A percentile compares a stretch with the other conserved stretches of the same genome.
Conservation (phyloP, 768 basidiomycete genomes). For the Boletellus emodensis region DNA sequence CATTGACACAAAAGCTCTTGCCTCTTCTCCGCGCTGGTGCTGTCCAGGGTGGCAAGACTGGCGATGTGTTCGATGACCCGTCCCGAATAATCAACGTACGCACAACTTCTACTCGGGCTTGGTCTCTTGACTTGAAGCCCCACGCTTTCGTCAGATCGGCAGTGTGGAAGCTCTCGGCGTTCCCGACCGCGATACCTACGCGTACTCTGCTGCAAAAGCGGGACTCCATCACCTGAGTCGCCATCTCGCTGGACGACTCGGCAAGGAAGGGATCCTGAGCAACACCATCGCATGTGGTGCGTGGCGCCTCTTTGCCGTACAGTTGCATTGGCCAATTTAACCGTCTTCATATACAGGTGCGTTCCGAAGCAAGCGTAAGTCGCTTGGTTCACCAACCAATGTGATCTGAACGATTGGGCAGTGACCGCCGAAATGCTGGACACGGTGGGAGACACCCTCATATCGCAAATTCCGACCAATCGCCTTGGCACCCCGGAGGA, state of each 20-base stretch:
- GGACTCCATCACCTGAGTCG: slow-evolving; percentile 50
- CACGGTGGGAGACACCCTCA: slow-evolving; percentile 40
- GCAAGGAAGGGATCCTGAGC: slow-evolving; percentile 52
- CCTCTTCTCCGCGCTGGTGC: slow-evolving; percentile 52
- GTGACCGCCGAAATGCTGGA: slow-evolving; percentile 56
- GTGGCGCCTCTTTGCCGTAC: slow-evolving; percentile 5
- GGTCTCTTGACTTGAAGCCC: not conserved
- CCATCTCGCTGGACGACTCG: slow-evolving; percentile 54
- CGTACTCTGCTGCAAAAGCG: slow-evolving; percentile 64
- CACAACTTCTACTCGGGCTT: not conserved
- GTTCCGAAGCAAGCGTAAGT: slow-evolving; percentile 37
- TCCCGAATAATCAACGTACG: slow-evolving; percentile 58
- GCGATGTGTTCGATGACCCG: slow-evolving; percentile 37
- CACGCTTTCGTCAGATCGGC: slow-evolving; percentile 42
- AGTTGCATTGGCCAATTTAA: not conserved
- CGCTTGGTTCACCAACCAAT: not conserved
- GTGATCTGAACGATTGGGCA: slow-evolving; percentile 15
- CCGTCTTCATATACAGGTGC: slow-evolving; percentile 21
- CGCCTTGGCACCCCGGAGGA: slow-evolving; percentile 63
- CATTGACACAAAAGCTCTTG: slow-evolving; percentile 55
- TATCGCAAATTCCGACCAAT: slow-evolving; percentile 42
- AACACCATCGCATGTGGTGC: slow-evolving; percentile 63
- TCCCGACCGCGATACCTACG: slow-evolving; percentile 58
- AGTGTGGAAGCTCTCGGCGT: slow-evolving; percentile 56
- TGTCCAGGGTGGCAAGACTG: slow-evolving; percentile 36